Conservation (phyloP, 345 rosid species). For the Aquilaria malaccensis region DNA sequence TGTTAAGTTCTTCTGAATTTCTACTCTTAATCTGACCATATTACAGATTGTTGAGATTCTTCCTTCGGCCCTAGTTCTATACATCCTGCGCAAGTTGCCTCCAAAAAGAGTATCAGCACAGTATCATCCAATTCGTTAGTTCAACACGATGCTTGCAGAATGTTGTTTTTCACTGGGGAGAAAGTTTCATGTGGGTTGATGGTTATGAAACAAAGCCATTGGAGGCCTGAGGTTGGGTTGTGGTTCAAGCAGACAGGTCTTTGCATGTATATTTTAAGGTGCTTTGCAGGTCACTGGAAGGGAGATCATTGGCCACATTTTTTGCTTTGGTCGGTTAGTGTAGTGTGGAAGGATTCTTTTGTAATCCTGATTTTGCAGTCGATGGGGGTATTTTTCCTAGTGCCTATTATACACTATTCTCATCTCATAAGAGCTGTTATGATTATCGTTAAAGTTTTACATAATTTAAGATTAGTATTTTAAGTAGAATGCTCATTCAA, state of each 20-base stretch:
- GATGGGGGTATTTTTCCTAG: no score
- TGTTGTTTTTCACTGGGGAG: constrained; percentile 5
- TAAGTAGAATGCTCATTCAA: no score
- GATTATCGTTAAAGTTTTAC: no score
- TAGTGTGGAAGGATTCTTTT: no score
- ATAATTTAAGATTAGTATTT: no score
- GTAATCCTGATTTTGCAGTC: no score
- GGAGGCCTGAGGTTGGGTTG: constrained; percentile 24
- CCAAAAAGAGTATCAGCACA: constrained; percentile 94
- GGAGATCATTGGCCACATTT: background rate
- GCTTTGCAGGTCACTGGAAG: constrained; percentile 14
- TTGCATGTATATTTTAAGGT: constrained; percentile 13
- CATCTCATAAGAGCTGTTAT: no score
- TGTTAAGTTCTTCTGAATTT: background rate
- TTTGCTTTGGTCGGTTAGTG: no score
- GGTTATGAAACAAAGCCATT: constrained; percentile 14
- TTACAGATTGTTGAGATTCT: constrained; percentile 86
- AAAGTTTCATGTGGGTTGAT: constrained; percentile 12
- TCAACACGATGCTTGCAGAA: background rate
- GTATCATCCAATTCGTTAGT: constrained; percentile 82
- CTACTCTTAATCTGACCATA: constrained; percentile 11
- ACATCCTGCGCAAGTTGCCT: constrained; percentile 85
- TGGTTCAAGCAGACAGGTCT: constrained; percentile 16
- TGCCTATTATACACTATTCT: no score
- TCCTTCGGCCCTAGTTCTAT: constrained; percentile 91